Conservation (phyloP, 192 early-diverging fungal species). For the Chytriomyces confervae region DNA sequence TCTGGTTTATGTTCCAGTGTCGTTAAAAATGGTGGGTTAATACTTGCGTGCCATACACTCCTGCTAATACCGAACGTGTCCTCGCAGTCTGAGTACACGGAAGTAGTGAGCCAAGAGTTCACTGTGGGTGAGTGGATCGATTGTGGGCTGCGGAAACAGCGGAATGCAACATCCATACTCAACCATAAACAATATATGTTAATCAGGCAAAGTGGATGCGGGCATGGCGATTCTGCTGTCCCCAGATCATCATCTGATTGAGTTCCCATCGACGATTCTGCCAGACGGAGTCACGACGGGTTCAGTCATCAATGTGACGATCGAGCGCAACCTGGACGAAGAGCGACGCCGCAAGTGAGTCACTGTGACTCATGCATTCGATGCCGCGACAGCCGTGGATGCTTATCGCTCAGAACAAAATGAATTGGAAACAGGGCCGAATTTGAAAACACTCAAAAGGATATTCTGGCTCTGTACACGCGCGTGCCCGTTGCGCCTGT, state of each 20-base stretch:
- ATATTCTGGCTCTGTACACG: slow-evolving; percentile 80
- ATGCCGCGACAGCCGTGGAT: slow-evolving; percentile 39
- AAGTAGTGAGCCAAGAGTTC: slow-evolving; percentile 40
- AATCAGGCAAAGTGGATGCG: slow-evolving; percentile 75
- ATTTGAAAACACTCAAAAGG: slow-evolving; percentile 86
- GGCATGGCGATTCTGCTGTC: slow-evolving; percentile 85
- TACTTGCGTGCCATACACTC: no score
- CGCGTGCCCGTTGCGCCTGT: slow-evolving; percentile 79
- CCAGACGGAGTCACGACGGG: slow-evolving; percentile 91
- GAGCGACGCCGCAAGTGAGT: slow-evolving; percentile 81
- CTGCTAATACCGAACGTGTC: no score
- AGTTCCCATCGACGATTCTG: slow-evolving; percentile 95
- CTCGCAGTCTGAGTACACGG: slow-evolving; percentile 21
- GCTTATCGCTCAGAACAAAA: background rate
- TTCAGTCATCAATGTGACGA: slow-evolving; percentile 94
- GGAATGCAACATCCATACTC: background rate
- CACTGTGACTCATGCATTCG: slow-evolving; percentile 53
- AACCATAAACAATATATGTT: background rate
- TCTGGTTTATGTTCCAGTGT: no score
- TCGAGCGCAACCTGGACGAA: slow-evolving; percentile 85
- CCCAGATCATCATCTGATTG: slow-evolving; percentile 97
- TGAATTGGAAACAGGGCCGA: slow-evolving; percentile 49
- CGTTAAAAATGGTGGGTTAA: no score
- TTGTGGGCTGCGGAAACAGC: background rate
- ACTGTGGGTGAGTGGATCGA: slow-evolving; percentile 29